Evolutionary conservation across 106 monocot genomes (phyloP).

Genomic region (Platanthera guangdongensis): DNA sequence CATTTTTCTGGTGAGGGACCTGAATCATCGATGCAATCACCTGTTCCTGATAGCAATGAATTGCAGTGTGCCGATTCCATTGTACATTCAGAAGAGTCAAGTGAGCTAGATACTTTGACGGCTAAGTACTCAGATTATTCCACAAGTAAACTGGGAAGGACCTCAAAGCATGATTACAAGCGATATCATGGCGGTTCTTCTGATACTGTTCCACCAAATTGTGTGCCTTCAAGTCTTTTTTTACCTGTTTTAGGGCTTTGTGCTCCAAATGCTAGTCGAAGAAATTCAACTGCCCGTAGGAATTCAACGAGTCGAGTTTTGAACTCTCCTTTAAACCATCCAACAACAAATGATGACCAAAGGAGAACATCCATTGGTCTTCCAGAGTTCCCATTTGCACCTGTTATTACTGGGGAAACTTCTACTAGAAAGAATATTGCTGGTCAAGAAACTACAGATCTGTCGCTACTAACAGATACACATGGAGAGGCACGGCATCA

Average conservation of each 20-base stretch:
- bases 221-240: conserved; percentile 25
- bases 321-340: conserved; percentile 10
- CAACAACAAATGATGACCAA: conserved; percentile 26
- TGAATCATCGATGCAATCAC: conserved; percentile 17
- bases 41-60: conserved; percentile 11
- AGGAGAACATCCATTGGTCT: conserved; percentile 19
- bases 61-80: conserved; percentile 1
- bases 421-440: conserved; percentile 18
- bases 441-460: conserved; percentile 11
- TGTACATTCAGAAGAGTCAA: conserved; percentile 11
- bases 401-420: conserved; percentile 14
- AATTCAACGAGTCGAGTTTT: conserved; percentile 16
- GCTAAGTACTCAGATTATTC: conserved; percentile 17
- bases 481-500: conserved; percentile 30
- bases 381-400: conserved; percentile 24
- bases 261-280: conserved; percentile 75
- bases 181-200: conserved; percentile 25
- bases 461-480: conserved; percentile 16
- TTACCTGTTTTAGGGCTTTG: conserved; percentile 80
- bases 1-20: conserved; percentile 12
- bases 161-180: conserved; percentile 28
- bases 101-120: conserved; percentile 17
- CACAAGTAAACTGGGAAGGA: conserved; percentile 23
- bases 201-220: conserved; percentile 26
- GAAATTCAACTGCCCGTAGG: conserved; percentile 11